These are phyloP conservation scores for Perkinsela sp. DNA, from an alignment of 208 protist species.

Conservation along the genomic window DNA sequence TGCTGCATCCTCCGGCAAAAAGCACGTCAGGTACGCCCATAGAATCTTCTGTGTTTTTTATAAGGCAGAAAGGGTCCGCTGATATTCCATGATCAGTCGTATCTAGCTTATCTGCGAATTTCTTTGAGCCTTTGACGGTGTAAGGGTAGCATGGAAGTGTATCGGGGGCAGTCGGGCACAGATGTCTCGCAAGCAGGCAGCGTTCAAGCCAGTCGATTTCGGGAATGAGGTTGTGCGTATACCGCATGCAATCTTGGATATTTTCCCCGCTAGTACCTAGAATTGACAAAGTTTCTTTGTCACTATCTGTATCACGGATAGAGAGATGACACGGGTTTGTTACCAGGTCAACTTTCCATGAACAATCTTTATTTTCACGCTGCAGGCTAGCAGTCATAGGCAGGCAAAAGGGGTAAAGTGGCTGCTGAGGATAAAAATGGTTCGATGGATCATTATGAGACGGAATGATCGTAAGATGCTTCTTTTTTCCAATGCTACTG, in stretches of 20 bases:
- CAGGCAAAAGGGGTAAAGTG: not conserved
- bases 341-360: not conserved
- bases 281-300: not conserved
- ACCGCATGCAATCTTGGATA: not conserved
- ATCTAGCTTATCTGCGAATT: not conserved
- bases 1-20: not conserved
- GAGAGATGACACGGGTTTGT: not conserved
- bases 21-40: not conserved
- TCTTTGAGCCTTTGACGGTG: not conserved
- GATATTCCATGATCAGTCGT: not conserved
- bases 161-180: not conserved
- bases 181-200: not conserved
- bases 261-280: not conserved
- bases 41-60: not conserved
- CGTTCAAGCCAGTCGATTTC: not conserved
- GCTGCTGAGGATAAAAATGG: not conserved
- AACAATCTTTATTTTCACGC: not conserved
- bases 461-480: not conserved
- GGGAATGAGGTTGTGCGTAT: not conserved
- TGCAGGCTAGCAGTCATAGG: not conserved
- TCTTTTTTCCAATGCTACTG: no score
- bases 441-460: not conserved
- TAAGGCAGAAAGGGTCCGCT: not conserved
- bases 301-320: not conserved
- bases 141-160: constrained; percentile 1